Evolutionary conservation across 164 flowering plant species (phyloP).

Genomic region (Sextonia rubra): DNA sequence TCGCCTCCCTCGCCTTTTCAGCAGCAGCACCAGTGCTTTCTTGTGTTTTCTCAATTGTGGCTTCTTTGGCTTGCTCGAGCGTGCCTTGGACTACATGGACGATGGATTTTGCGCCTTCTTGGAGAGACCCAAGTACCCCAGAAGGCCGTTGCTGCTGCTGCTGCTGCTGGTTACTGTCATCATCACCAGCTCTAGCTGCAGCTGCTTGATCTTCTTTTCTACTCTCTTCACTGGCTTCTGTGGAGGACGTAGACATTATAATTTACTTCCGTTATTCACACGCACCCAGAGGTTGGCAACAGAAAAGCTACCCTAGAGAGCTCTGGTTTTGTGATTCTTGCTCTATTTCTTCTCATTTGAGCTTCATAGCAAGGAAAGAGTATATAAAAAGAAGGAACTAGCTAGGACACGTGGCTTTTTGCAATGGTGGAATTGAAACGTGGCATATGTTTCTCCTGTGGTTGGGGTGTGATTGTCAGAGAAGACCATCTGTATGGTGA

Average conservation of each 20-base stretch:
- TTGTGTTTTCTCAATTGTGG: constrained; percentile 19
- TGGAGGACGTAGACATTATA: constrained; percentile 1
- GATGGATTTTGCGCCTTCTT: constrained; percentile 17
- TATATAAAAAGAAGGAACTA: background rate
- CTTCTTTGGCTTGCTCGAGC: constrained; percentile 55
- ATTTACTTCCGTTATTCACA: background rate
- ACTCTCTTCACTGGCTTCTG: constrained; percentile 15
- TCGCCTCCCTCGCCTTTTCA: constrained; percentile 34
- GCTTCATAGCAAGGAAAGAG: background rate
- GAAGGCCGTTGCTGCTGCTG: constrained; percentile 1
- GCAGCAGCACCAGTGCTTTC: constrained; percentile 17
- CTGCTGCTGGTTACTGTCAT: background rate
- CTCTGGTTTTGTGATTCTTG: too few species aligned
- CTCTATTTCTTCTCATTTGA: background rate
- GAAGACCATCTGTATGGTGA: too few species aligned
- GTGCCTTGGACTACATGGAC: constrained; percentile 45
- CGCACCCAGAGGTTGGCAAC: too few species aligned
- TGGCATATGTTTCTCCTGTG: background rate
- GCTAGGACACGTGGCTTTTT: background rate
- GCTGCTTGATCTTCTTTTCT: background rate
- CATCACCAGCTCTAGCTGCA: background rate
- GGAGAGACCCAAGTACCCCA: constrained; percentile 14
- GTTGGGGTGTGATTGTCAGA: too few species aligned
- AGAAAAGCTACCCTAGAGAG: too few species aligned
- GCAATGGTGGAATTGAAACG: background rate